Conservation (phyloP, 768 basidiomycete species). For the Suillus clintonianus region DNA sequence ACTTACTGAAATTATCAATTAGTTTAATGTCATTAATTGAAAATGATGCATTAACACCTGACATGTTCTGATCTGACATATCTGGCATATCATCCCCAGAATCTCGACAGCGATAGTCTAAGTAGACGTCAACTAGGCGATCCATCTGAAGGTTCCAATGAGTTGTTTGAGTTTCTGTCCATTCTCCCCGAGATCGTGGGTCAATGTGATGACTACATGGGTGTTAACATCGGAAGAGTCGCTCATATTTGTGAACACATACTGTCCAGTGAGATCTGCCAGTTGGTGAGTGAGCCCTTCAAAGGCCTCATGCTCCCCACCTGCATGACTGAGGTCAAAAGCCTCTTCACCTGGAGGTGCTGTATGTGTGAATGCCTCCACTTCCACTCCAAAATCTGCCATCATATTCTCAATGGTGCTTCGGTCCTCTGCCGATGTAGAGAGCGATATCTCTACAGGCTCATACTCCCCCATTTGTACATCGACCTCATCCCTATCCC, state of each 20-base stretch:
- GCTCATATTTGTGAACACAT: not conserved
- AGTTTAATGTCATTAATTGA: not conserved
- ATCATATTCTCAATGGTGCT: too few relatives aligned
- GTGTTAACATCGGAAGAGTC: not conserved
- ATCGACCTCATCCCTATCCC: too few relatives aligned
- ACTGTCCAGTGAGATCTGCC: not conserved
- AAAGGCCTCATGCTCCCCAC: too few relatives aligned
- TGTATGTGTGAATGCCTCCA: too few relatives aligned
- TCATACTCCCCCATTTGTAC: too few relatives aligned
- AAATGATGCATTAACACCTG: not conserved
- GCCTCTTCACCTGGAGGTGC: too few relatives aligned
- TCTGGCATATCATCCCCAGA: not conserved
- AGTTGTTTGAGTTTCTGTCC: not conserved
- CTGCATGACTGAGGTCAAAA: too few relatives aligned
- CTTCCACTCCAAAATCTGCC: too few relatives aligned
- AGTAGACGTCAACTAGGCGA: not conserved
- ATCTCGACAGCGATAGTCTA: not conserved
- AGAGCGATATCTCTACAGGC: too few relatives aligned
- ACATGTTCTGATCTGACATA: too few relatives aligned
- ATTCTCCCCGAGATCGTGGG: not conserved
- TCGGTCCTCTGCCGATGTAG: too few relatives aligned
- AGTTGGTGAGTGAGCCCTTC: not conserved
- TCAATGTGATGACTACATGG: too few relatives aligned
- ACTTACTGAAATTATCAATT: conserved; percentile 3
- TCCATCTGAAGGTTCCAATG: not conserved